A percentile compares a stretch with the other conserved stretches of the same genome.
These are phyloP conservation scores for Coniosporium tulheliwenetii DNA, from an alignment of 2,329 filamentous ascomycete genomes.

Conservation along the genomic window DNA sequence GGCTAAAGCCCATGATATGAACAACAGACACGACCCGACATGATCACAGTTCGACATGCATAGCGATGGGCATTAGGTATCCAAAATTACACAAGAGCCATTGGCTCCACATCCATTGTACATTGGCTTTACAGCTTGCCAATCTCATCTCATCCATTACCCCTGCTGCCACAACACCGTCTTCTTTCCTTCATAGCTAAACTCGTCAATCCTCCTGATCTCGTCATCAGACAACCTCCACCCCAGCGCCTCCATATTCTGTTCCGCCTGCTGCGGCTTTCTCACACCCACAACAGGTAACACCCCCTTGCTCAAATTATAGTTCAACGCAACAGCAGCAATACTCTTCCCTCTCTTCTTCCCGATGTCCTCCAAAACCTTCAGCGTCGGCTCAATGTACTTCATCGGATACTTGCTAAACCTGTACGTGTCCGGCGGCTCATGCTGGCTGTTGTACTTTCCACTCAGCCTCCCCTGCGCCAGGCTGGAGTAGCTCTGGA, in stretches of 20 bases:
- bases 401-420: constrained; percentile 29
- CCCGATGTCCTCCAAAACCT: constrained; percentile 19
- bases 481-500: constrained; percentile 26
- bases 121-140: background rate
- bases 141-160: constrained; percentile 6
- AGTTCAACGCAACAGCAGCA: constrained; percentile 28
- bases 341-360: constrained; percentile 17
- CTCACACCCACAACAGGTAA: constrained; percentile 26
- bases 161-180: constrained; percentile 28
- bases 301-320: constrained; percentile 27
- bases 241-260: constrained; percentile 22
- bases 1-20: constrained; percentile 9
- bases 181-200: constrained; percentile 24
- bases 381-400: constrained; percentile 22
- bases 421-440: constrained; percentile 19
- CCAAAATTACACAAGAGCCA: no score
- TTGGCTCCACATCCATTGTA: no score
- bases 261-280: constrained; percentile 23
- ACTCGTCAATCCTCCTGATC: constrained; percentile 23
- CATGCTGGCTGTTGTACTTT: constrained; percentile 23
- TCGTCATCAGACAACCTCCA: constrained; percentile 27
- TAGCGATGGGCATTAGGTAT: background rate
- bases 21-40: background rate
- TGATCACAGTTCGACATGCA: background rate
- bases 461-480: constrained; percentile 24